Evolutionary conservation across 2,329 filamentous ascomycete genomes (phyloP).

Genomic region (Talaromyces sp.): DNA sequence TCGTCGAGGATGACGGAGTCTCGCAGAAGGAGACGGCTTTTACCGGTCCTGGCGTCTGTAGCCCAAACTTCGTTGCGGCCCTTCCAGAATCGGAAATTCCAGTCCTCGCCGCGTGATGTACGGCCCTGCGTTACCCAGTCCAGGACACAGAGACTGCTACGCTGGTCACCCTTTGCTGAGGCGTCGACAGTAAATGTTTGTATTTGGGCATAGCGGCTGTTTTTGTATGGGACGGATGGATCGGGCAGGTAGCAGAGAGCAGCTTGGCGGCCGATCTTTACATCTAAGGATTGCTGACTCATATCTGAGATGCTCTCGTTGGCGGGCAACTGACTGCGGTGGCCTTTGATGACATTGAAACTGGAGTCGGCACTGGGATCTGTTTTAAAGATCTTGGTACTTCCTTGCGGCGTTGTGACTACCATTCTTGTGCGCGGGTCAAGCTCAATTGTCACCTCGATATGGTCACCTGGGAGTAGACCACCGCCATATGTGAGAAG

Average conservation of each 20-base stretch:
- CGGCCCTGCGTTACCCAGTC: conserved; percentile 96
- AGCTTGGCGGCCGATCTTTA: conserved; percentile 51
- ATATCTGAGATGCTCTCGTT: conserved; percentile 39
- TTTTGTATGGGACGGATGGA: conserved; percentile 86
- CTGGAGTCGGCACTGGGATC: conserved; percentile 30
- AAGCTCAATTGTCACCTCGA: conserved; percentile 72
- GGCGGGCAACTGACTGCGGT: conserved; percentile 40
- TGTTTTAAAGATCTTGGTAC: conserved; percentile 95
- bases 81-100: conserved; percentile 78
- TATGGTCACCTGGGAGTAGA: conserved; percentile 81
- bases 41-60: conserved; percentile 38
- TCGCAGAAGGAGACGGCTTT: conserved; percentile 71
- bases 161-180: conserved; percentile 38
- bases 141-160: conserved; percentile 71
- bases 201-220: conserved; percentile 79
- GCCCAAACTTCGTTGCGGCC: conserved; percentile 79
- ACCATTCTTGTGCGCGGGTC: conserved; percentile 66
- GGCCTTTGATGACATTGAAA: conserved; percentile 30
- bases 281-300: conserved; percentile 54
- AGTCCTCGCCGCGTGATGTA: conserved; percentile 81
- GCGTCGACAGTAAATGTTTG: conserved; percentile 71
- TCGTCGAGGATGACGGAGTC: conserved; percentile 78
- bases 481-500: conserved; percentile 93
- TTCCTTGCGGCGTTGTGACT: conserved; percentile 67
- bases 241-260: conserved; percentile 75